Base-by-base conservation (phyloP, 805 yeast genomes). In the Jamesozyma gamospora region DNA sequence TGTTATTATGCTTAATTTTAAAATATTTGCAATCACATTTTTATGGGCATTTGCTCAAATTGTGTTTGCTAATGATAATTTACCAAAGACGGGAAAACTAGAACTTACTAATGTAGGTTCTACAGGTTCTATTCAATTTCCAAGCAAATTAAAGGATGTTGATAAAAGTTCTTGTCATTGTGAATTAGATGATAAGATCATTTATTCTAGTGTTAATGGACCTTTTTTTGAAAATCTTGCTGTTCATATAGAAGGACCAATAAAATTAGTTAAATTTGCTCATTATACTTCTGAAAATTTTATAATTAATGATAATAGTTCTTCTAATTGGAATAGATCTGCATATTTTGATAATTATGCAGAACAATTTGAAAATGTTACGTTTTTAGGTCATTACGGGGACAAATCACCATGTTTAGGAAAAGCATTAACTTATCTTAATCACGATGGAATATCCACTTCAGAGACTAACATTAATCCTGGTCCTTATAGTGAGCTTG, bases 191-290 rank as follows among this genome's bases (percentile, higher is more conserved):
- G 10, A 25, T 8, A 7, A 7, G 11, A 7, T 8, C 11, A 8
- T 11, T 25, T 52, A 53, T 32, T 55, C 66, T 11, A 87, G 87
- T 16, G 34, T 74, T 5, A 77, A 77, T 52, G 64, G 84, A 10
- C 88, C 88, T 1, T 49, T 79, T 25, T 60, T 76, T 48, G 76
- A 68, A 40, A 82, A 74, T 47, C 64, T 81, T 9, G 75, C 84
- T 1, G 85, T 81, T 8, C 87, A 81, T 53, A 70, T 81, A 54
- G 70, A 87, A 58, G 88, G 88, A 15, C 88, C 88, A 3, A 56
- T 80, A 44, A 58, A 65, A 7, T 64, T 81, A 48, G 62, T 60
- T 41, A 65, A 71, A 47, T 81, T 79, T 54, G 87, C 76, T 3
- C 75, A 63, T 47, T 81, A 76, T 53, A 66, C 67, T 15, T 48